Evolutionary conservation across 306 rosid species (phyloP).

Genomic region (Glycyrrhiza uralensis): DNA sequence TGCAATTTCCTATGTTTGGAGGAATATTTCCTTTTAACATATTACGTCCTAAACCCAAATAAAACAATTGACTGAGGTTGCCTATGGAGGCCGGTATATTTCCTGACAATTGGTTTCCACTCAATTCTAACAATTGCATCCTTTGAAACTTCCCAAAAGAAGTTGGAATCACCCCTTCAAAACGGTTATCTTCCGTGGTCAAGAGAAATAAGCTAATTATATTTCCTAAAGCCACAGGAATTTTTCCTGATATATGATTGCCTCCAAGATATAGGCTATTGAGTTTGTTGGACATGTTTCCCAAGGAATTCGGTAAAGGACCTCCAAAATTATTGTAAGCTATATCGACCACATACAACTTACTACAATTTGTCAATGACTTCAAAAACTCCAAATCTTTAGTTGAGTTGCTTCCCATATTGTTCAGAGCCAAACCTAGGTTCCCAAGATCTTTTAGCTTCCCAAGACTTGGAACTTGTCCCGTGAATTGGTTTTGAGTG

Average conservation of each 20-base stretch:
- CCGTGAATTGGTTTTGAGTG: background rate
- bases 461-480: conserved; percentile 31
- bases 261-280: background rate
- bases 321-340: conserved; percentile 35
- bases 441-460: background rate
- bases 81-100: conserved; percentile 18
- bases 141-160: conserved; percentile 20
- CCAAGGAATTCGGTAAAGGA: conserved; percentile 19
- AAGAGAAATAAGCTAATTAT: background rate
- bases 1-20: conserved; percentile 7
- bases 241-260: conserved; percentile 23
- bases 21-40: conserved; percentile 39
- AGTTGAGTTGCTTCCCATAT: conserved; percentile 28
- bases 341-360: background rate
- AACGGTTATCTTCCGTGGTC: background rate
- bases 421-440: background rate
- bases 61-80: conserved; percentile 24
- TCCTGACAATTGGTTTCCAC: conserved; percentile 30
- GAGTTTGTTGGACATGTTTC: conserved; percentile 37
- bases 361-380: conserved; percentile 30
- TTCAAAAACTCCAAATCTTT: conserved; percentile 34
- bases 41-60: background rate
- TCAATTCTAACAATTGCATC: background rate
- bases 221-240: conserved; percentile 28
- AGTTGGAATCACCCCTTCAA: conserved; percentile 26